Base-by-base conservation (phyloP, 495 filamentous ascomycete species). In the Friedmanniomyces simplex region DNA sequence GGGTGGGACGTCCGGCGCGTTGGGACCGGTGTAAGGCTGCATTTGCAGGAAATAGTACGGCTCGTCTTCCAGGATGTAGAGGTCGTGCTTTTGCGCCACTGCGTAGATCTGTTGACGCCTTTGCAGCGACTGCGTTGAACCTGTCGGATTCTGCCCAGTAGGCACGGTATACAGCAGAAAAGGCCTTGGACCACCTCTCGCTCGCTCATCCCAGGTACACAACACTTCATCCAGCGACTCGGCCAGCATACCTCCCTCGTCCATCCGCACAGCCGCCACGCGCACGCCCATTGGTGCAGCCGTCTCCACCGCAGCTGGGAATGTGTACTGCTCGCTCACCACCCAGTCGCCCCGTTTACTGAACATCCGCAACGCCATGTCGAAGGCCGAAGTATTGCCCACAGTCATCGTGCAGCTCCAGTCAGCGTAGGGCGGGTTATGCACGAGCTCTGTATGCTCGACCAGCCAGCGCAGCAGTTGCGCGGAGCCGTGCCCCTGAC, bases 31-130 rank as follows among this genome's bases (percentile, higher is more conserved):
- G 71, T 91, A 93, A 0, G 88, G 82, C 67, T 88, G 82, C 89
- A 98, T 96, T 73, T 98, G 93, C 50, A 98, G 77, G 75, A 91
- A 98, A 69, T 88, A 79, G 56, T 96, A 96, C n/a, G 91, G 91
- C 67, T 97, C 91, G 68, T 97, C 91, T 72, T 97, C 91, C 59
- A 97, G 66, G 68, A 97, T 91, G 70, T 80, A 85, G 46, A 96
- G 54, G 66, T 95, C 88, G 67, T 95, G 87, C 71, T 87, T 86
- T 68, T 84, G 82, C 26, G 82, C 82, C 14, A 95, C 78, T 13
- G 71, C 75, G 73, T 96, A 96, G 32, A 96, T 76, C 26, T 78
- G 84, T 48, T 74, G 69, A 22, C 90, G 73, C 42, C 91, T 80
- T 66, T 77, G 67, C 47, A 66, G 68, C 5, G 81, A 74, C 69